phyloP scores from a whole-genome alignment of 306 rosid species.

The Cercis canadensis region DNA sequence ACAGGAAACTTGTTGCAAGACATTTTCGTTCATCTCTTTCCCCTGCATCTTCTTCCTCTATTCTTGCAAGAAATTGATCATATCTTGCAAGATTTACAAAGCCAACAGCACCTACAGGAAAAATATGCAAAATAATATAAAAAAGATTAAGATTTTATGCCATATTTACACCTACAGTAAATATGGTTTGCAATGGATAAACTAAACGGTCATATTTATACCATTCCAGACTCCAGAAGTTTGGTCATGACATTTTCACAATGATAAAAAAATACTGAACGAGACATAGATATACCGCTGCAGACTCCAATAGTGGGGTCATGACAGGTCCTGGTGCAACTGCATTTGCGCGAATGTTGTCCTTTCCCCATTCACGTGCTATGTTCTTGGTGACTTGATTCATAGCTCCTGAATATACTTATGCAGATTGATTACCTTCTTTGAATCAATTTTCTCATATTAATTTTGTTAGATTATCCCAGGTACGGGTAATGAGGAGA shows the following conservation, averaged over 20 bases:
- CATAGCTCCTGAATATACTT: constrained; percentile 52
- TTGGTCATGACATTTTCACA: no score
- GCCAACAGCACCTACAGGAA: no score
- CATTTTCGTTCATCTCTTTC: no score
- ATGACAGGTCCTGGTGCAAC: constrained; percentile 61
- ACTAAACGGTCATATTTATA: neutral
- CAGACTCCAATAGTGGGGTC: constrained; percentile 26
- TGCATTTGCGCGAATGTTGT: constrained; percentile 56
- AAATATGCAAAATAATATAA: no score
- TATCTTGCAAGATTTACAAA: no score
- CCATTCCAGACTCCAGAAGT: neutral
- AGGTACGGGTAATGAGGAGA: neutral
- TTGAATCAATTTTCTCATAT: neutral
- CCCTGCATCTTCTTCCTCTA: no score
- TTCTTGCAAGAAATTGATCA: no score
- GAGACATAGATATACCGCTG: no score
- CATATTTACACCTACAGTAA: no score
- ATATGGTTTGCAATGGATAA: neutral
- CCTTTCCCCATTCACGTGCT: constrained; percentile 82
- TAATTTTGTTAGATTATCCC: neutral
- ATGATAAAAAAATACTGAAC: no score
- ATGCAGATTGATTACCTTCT: neutral
- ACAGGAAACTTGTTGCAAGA: no score
- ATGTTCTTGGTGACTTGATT: constrained; percentile 67
- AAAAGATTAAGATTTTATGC: no score